phyloP scores from a whole-genome alignment of 371 early-diverging fungal genomes.

The Amoeboaphelidium occidentale region DNA sequence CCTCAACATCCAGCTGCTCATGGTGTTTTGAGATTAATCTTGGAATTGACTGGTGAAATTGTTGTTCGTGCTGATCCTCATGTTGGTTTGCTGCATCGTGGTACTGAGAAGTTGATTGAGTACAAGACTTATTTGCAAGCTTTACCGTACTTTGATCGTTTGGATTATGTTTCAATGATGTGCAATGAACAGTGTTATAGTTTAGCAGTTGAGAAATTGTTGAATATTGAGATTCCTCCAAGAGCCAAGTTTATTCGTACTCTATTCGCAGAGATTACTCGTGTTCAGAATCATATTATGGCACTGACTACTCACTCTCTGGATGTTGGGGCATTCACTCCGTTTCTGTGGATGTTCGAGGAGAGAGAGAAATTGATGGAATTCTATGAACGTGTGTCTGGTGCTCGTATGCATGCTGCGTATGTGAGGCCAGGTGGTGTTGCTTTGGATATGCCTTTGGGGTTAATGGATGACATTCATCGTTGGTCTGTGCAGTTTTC shows the following conservation, averaged over 20 bases:
- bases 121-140: slow-evolving; percentile 94
- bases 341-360: slow-evolving; percentile 95
- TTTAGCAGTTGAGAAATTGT: slow-evolving; percentile 82
- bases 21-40: slow-evolving; percentile 89
- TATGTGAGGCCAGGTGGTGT: slow-evolving; percentile 95
- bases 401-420: slow-evolving; percentile 92
- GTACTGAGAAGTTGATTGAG: slow-evolving; percentile 94
- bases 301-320: slow-evolving; percentile 83
- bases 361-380: slow-evolving; percentile 95
- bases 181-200: slow-evolving; percentile 73
- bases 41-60: slow-evolving; percentile 79
- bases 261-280: slow-evolving; percentile 88
- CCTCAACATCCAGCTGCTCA: slow-evolving; percentile 98
- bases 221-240: slow-evolving; percentile 82
- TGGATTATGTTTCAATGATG: slow-evolving; percentile 97
- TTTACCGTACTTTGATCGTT: slow-evolving; percentile 91
- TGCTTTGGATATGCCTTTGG: slow-evolving; percentile 68
- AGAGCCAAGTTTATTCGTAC: slow-evolving; percentile 91
- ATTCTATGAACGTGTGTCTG: slow-evolving; percentile 93
- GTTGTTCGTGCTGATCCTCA: slow-evolving; percentile 87
- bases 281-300: slow-evolving; percentile 93
- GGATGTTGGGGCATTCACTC: slow-evolving; percentile 92
- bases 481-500: slow-evolving; percentile 70
- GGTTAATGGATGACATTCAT: slow-evolving; percentile 82
- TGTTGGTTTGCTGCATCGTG: slow-evolving; percentile 86